Percentiles rank a stretch among this genome's conserved stretches.
These are phyloP conservation scores for Coemansia sp. DNA, from an alignment of 192 early-diverging fungal genomes.

Conservation along the genomic window DNA sequence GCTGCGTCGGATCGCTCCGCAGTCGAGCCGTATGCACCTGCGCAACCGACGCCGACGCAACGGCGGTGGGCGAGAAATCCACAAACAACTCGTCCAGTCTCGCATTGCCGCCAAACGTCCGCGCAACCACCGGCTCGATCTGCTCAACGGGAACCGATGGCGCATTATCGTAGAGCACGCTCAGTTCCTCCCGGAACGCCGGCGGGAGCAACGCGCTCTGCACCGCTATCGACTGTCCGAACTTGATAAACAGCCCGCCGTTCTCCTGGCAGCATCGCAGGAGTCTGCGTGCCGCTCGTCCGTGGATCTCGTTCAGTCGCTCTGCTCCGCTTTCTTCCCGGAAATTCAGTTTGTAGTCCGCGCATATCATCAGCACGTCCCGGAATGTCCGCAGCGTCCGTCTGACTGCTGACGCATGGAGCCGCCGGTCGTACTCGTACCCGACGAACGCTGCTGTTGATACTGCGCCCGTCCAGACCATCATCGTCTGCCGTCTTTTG, in stretches of 20 bases:
- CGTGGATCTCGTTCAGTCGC: conserved; percentile 69
- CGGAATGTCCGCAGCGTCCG: conserved; percentile 47
- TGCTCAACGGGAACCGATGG: conserved; percentile 67
- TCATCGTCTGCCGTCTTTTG: background rate
- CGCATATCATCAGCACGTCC: conserved; percentile 33
- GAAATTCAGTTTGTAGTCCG: conserved; percentile 86
- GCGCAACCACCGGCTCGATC: conserved; percentile 66
- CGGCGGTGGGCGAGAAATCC: conserved; percentile 66
- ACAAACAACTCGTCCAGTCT: conserved; percentile 65
- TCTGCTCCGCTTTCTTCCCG: conserved; percentile 56
- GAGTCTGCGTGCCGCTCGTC: conserved; percentile 70
- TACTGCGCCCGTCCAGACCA: conserved; percentile 5
- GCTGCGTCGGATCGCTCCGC: conserved; percentile 56
- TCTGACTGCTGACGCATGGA: conserved; percentile 42
- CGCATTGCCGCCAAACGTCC: conserved; percentile 61
- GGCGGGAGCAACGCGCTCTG: conserved; percentile 66
- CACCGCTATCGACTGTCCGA: conserved; percentile 75
- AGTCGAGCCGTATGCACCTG: conserved; percentile 78
- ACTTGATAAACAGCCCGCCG: conserved; percentile 91
- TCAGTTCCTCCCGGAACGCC: conserved; percentile 63
- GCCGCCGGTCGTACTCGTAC: conserved; percentile 43
- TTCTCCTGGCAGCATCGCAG: conserved; percentile 78
- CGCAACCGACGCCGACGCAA: conserved; percentile 92
- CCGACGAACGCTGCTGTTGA: conserved; percentile 11
- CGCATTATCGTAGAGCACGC: conserved; percentile 77